Base-by-base conservation (phyloP, 2,329 filamentous ascomycete genomes). In the Didymella segeticola region DNA sequence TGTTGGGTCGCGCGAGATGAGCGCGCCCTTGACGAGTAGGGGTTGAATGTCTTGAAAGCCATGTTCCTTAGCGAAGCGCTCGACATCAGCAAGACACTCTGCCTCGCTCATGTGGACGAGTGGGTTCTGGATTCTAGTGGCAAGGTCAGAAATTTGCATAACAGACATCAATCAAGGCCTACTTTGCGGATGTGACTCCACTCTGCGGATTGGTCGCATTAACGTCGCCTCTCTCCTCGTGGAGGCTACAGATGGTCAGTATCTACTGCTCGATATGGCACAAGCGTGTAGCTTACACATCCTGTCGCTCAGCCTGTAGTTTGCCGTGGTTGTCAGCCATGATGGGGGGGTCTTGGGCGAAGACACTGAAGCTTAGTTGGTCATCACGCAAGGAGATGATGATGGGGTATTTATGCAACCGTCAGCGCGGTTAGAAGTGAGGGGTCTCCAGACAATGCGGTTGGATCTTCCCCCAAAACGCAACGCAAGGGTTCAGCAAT, bases 51-150 rank as follows among this genome's bases (percentile, higher is more conserved):
- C 75, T 36, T 75, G 75, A 7, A 84, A 70, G 12, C 75, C 74
- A 39, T 78, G 75, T 12, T 78, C 67, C 7, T 64, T 58, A 33
- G 81, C 82, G 58, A 86, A 86, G 1, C 70, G 64, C 29, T 81
- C 75, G 2, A 86, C 83, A 57, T 83, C 76, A 34, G 67, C 67
- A 43, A 87, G 70, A 10, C 88, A 78, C 61, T 75, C 70, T 30
- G 50, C 48, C 11, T 59, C 45, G 20, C 43, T 59, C 51, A 64
- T 59, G 26, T 61, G 56, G 19, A 53, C 49, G 30, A 64, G 56
- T n/a, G 62, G 62, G 33, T 64, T 64, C 31, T 61, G 58, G 17
- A 64, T 63, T 22, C 62, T 64, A 14, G 15, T 14, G 22, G 48
- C 17, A 12, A 9, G 7, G 4, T 19, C 14, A 23, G 19, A 8